phyloP scores from a whole-genome alignment of 2,329 filamentous ascomycete genomes.

The Fusarium pilosicola region DNA sequence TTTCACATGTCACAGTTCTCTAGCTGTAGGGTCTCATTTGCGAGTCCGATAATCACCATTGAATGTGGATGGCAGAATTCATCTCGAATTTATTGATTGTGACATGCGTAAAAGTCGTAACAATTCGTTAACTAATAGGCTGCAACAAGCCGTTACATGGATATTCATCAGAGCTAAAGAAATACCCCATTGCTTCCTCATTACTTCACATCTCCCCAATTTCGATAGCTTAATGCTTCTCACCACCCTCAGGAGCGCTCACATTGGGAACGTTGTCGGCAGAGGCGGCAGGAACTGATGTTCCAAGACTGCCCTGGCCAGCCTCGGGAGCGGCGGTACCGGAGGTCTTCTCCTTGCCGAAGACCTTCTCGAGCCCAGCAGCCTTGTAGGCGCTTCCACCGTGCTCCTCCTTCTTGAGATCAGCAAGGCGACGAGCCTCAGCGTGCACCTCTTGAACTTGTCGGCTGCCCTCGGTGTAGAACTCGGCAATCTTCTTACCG shows the following conservation, averaged over 20 bases:
- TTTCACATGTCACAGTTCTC: neutral
- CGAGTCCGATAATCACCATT: fast-evolving
- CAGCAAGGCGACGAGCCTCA: slow-evolving; percentile 87
- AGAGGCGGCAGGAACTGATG: slow-evolving; percentile 36
- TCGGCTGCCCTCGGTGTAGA: slow-evolving; percentile 86
- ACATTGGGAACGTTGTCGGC: slow-evolving; percentile 34
- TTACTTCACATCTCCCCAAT: neutral
- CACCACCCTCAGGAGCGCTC: slow-evolving; percentile 40
- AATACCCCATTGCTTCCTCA: neutral
- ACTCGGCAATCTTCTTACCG: slow-evolving; percentile 85
- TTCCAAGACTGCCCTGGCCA: slow-evolving; percentile 23
- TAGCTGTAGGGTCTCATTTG: neutral
- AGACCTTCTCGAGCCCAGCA: slow-evolving; percentile 65
- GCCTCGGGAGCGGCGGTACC: slow-evolving; percentile 29
- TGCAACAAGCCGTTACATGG: slow-evolving; percentile 13
- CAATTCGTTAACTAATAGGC: slow-evolving; percentile 33
- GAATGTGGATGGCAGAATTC: neutral
- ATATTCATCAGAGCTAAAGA: slow-evolving; percentile 4
- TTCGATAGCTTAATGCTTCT: slow-evolving; percentile 29
- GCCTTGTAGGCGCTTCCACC: slow-evolving; percentile 70
- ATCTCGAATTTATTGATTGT: slow-evolving; percentile 32
- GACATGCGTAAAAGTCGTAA: slow-evolving; percentile 37
- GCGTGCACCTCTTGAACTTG: slow-evolving; percentile 94
- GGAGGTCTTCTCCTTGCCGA: slow-evolving; percentile 61
- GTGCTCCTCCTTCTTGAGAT: slow-evolving; percentile 79